Evolutionary conservation across 2,329 filamentous ascomycete species (phyloP).

Genomic region (Massarina eburnea): DNA sequence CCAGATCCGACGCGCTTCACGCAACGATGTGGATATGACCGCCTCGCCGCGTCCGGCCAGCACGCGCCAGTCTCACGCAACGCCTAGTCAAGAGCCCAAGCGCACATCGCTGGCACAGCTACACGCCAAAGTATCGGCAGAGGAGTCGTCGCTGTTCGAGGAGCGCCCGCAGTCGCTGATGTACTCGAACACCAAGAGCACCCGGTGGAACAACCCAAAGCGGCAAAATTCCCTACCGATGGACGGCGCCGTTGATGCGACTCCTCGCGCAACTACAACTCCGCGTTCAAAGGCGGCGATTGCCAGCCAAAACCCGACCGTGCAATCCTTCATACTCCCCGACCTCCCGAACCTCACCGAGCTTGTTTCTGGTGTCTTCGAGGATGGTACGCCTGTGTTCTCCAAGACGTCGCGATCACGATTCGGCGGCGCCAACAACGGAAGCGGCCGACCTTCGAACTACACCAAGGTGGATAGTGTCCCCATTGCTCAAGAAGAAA

Average conservation of each 20-base stretch:
- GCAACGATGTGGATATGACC: conserved; percentile 42
- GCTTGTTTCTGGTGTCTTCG: conserved; percentile 60
- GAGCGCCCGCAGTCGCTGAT: conserved; percentile 52
- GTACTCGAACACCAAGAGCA: conserved; percentile 48
- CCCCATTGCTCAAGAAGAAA: conserved; percentile 62
- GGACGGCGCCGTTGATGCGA: conserved; percentile 28
- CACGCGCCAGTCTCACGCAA: conserved; percentile 39
- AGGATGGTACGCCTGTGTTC: conserved; percentile 61
- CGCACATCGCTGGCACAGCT: conserved; percentile 58
- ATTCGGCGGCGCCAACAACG: conserved; percentile 53
- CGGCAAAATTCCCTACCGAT: conserved; percentile 46
- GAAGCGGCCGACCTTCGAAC: conserved; percentile 29
- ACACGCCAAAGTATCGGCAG: conserved; percentile 56
- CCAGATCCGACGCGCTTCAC: conserved; percentile 48
- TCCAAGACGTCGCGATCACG: conserved; percentile 56
- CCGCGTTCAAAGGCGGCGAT: conserved; percentile 42
- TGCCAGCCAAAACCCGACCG: conserved; percentile 53
- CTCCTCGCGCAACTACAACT: conserved; percentile 20
- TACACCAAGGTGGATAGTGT: conserved; percentile 56
- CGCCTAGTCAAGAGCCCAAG: conserved; percentile 35
- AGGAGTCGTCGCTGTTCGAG: conserved; percentile 56
- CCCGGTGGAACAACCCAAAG: conserved; percentile 55
- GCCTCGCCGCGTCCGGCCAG: conserved; percentile 42
- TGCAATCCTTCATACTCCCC: conserved; percentile 63
- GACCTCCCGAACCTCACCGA: conserved; percentile 64